Evolutionary conservation across 2,329 filamentous ascomycete genomes (phyloP).

Genomic region (Capronia epimyces): DNA sequence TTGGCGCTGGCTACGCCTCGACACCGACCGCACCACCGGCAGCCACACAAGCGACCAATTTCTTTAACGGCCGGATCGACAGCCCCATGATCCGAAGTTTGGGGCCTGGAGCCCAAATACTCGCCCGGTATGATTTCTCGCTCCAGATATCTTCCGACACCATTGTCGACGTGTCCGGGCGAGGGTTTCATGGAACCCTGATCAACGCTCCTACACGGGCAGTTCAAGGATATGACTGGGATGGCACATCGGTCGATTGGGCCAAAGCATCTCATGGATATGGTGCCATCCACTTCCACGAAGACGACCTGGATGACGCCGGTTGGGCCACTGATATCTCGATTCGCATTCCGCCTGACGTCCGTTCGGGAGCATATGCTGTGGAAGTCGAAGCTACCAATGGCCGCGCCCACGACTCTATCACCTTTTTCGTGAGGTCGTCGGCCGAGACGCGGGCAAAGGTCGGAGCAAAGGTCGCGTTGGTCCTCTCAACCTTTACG

Average conservation of each 20-base stretch:
- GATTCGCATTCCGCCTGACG: slow-evolving; percentile 25
- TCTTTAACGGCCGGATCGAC: slow-evolving; percentile 23
- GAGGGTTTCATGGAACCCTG: slow-evolving; percentile 29
- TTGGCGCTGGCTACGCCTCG: not conserved
- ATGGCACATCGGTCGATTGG: slow-evolving; percentile 33
- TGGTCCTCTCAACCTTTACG: slow-evolving; percentile 36
- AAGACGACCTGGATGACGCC: slow-evolving; percentile 38
- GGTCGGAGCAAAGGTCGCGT: slow-evolving; percentile 23
- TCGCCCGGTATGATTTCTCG: slow-evolving; percentile 14
- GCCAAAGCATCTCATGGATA: slow-evolving; percentile 34
- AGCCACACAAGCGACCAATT: slow-evolving; percentile 4
- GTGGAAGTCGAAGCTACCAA: slow-evolving; percentile 27
- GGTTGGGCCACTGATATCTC: slow-evolving; percentile 34
- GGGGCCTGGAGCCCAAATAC: not conserved
- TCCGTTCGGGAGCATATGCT: slow-evolving; percentile 31
- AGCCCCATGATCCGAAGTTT: slow-evolving; percentile 1
- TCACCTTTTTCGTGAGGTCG: slow-evolving; percentile 36
- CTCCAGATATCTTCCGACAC: slow-evolving; percentile 17
- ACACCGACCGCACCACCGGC: not conserved
- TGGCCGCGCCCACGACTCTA: slow-evolving; percentile 28
- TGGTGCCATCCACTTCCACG: slow-evolving; percentile 39
- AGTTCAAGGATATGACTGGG: slow-evolving; percentile 34
- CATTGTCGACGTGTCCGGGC: slow-evolving; percentile 31
- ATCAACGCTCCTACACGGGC: slow-evolving; percentile 35
- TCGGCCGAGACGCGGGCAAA: slow-evolving; percentile 6